Evolutionary conservation across 306 rosid species (phyloP).

Genomic region (Nissolia schottii): DNA sequence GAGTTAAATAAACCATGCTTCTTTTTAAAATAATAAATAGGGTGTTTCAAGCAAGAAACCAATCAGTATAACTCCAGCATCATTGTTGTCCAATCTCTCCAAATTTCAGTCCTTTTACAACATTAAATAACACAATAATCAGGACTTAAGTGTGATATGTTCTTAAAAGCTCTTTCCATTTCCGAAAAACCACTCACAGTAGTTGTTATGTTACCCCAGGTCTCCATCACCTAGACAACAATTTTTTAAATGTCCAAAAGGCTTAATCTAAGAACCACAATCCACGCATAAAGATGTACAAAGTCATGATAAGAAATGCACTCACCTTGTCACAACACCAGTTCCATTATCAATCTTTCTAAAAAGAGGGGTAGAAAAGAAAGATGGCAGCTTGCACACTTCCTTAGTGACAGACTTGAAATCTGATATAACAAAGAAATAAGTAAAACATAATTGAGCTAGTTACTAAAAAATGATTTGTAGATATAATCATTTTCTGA

Average conservation of each 20-base stretch:
- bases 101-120: neutral
- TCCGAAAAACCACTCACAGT: neutral
- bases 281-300: neutral
- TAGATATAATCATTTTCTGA: neutral
- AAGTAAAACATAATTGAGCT: slow-evolving; percentile 31
- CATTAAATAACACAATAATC: neutral
- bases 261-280: slow-evolving; percentile 18
- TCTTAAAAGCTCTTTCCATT: neutral
- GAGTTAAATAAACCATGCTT: neutral
- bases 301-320: neutral
- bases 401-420: slow-evolving; percentile 84
- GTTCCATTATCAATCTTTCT: slow-evolving; percentile 79
- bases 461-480: neutral
- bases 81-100: neutral
- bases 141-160: neutral
- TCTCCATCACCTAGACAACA: slow-evolving; percentile 4
- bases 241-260: neutral
- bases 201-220: neutral
- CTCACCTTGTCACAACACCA: slow-evolving; percentile 82
- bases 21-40: neutral
- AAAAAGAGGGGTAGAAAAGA: slow-evolving; percentile 72
- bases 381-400: slow-evolving; percentile 96
- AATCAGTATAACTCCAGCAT: neutral
- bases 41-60: neutral
- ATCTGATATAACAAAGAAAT: slow-evolving; percentile 51